Evolutionary conservation across 345 rosid genomes (phyloP).

Genomic region (Acer saccharum): DNA sequence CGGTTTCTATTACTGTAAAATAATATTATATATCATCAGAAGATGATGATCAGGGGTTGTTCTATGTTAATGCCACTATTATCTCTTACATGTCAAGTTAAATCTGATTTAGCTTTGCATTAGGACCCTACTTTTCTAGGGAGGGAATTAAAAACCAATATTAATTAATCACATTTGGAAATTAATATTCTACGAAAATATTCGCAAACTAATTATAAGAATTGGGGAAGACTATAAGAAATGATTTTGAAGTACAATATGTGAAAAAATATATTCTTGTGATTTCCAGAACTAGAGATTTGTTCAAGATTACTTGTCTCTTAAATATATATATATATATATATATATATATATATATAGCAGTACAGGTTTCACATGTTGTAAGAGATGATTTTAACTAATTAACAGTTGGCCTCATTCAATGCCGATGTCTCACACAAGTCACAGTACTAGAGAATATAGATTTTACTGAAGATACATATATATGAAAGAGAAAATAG

Average conservation of each 20-base stretch:
- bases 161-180: no score
- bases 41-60: background rate
- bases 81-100: background rate
- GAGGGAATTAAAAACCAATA: background rate
- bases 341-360: background rate
- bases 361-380: background rate
- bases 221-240: background rate
- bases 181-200: no score
- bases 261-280: background rate
- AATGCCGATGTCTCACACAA: background rate
- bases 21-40: background rate
- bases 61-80: background rate
- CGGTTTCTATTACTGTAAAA: background rate
- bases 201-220: background rate
- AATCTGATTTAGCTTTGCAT: background rate
- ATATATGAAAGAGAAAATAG: background rate
- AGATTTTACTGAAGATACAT: background rate
- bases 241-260: background rate
- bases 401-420: no score
- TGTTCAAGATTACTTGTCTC: background rate
- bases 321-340: no score
- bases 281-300: background rate
- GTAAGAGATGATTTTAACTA: no score
- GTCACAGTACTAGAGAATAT: no score
- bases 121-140: background rate